Percentiles rank a stretch among this genome's conserved stretches.
These are phyloP conservation scores for Anisodus tanguticus DNA, from an alignment of 257 asterid species.

Conservation along the genomic window DNA sequence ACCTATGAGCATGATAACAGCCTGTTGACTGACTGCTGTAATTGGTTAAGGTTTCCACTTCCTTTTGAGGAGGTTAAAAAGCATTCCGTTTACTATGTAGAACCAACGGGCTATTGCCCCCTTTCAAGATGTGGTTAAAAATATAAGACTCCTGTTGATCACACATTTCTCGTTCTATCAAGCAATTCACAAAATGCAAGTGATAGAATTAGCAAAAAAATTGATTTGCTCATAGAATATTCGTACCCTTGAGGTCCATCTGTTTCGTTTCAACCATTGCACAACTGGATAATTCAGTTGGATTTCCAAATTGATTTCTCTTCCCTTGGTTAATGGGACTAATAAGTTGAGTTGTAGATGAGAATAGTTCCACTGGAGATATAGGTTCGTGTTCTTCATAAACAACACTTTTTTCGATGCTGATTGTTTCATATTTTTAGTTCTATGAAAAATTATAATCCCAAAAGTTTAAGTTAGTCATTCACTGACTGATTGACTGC, in stretches of 20 bases:
- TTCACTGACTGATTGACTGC: slow-evolving; percentile 27
- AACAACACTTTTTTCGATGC: not conserved
- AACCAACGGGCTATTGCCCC: not conserved
- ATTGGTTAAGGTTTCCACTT: slow-evolving; percentile 2
- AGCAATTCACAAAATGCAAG: slow-evolving; percentile 14
- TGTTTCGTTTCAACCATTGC: not conserved
- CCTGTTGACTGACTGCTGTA: slow-evolving; percentile 3
- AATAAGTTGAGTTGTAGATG: not conserved
- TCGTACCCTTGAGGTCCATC: not conserved
- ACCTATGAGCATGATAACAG: slow-evolving; percentile 18
- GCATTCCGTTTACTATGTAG: slow-evolving; percentile 9
- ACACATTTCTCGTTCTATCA: slow-evolving; percentile 22
- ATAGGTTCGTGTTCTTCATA: slow-evolving; percentile 11
- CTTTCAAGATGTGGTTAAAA: not conserved
- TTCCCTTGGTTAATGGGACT: not conserved
- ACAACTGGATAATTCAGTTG: not conserved
- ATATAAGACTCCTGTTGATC: not conserved
- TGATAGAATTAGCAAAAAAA: not conserved
- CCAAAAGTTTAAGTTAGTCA: slow-evolving; percentile 23
- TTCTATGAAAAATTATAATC: slow-evolving; percentile 24
- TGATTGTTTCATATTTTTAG: not conserved
- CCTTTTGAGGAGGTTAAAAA: not conserved
- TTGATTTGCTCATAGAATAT: not conserved
- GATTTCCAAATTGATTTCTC: not conserved
- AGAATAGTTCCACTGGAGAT: not conserved